A percentile compares a stretch with the other conserved stretches of the same genome.
These are phyloP conservation scores for Emiliania huxleyi DNA, from an alignment of 78 protist species.

Conservation along the genomic window DNA sequence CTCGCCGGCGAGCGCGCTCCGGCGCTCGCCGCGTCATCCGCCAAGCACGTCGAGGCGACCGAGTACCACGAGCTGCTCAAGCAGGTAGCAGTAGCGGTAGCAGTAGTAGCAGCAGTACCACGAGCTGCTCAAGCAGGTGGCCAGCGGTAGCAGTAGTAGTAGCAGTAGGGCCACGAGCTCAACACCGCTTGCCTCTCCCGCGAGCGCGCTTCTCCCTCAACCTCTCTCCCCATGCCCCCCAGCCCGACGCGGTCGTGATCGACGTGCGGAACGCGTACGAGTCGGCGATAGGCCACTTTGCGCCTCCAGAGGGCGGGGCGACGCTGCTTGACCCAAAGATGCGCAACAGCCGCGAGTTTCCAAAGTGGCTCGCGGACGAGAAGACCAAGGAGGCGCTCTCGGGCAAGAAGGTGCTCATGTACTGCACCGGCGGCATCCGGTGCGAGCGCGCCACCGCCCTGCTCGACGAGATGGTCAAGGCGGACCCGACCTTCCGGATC, in stretches of 20 bases:
- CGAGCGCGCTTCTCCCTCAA: no score
- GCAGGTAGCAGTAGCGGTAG: no score
- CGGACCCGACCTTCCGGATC: not conserved
- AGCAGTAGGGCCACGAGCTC: no score
- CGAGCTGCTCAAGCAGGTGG: no score
- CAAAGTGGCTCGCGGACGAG: not conserved
- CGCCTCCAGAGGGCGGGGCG: not conserved
- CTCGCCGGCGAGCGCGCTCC: slow-evolving; percentile 8
- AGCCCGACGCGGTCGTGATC: not conserved
- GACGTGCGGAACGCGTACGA: not conserved
- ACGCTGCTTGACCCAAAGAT: not conserved
- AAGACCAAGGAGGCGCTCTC: not conserved
- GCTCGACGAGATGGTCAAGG: not conserved
- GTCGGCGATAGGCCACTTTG: not conserved
- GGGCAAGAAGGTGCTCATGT: slow-evolving; percentile 12
- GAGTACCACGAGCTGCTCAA: not conserved
- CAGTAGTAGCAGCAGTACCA: no score
- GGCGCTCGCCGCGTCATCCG: not conserved
- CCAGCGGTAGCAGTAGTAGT: no score
- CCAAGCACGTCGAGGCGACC: not conserved
- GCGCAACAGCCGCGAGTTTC: not conserved
- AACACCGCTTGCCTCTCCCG: no score
- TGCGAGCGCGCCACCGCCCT: not conserved
- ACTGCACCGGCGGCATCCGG: slow-evolving; percentile 17
- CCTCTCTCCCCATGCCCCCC: not conserved